Base-by-base conservation (phyloP, 441 rosid genomes). In the Oxalis stricta region DNA sequence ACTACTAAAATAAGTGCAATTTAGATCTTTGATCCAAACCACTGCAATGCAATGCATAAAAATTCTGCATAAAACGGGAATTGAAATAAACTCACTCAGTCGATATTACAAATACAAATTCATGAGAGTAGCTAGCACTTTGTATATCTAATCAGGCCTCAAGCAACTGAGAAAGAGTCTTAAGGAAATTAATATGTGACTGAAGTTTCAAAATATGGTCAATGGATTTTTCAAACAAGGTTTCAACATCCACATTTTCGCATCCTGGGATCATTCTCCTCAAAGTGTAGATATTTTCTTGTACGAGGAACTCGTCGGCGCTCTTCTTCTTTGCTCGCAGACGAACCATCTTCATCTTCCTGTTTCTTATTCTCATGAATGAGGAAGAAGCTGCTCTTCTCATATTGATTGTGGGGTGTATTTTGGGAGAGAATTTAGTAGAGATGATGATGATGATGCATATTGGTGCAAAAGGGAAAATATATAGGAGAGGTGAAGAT, bases 241-340 rank as follows among this genome's bases (percentile, higher is more conserved):
- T 50, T 30, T 53, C 55, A 4, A 50, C 41, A n/a, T 63, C 72
- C 4, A 18, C 56, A 31, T 37, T 35, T 11, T 46, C 38, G 8
- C 75, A 58, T 9, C 63, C 65, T 0, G 60, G 65, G 37, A 69
- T 40, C 32, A 66, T 53, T 53, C 33, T 53, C 52, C 53, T 12
- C 21, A 63, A 45, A 21, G 49, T 53, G 34, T 12, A 10, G 24
- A 70, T n/a, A 32, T 62, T 50, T 33, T 52, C 50, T 15, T 10
- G 38, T 14, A 35, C 40, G 0, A 56, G 37, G 28, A 59, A 19
- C 41, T 52, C n/a, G n/a, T n/a, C n/a, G n/a, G n/a, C n/a, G n/a
- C n/a, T n/a, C n/a, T n/a, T n/a, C n/a, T n/a, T n/a, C n/a, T n/a
- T n/a, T n/a, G n/a, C n/a, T n/a, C n/a, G n/a, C n/a, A n/a, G n/a